Conservation (phyloP, 2,329 filamentous ascomycete genomes). For the Paraphaeosphaeria sporulosa region DNA sequence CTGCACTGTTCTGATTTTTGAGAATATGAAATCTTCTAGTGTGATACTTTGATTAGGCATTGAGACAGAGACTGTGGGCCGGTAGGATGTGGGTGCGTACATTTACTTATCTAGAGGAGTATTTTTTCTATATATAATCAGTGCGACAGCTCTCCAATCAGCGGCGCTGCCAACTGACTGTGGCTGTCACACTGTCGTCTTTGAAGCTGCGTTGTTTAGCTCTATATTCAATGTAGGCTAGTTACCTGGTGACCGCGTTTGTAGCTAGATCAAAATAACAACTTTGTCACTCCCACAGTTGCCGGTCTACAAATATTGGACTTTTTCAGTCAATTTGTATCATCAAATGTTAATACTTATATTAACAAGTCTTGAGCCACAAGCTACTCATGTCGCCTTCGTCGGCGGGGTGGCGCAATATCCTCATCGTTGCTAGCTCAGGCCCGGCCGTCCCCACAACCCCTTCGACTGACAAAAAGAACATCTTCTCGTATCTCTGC, state of each 20-base stretch:
- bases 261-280: neutral
- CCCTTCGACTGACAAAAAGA: neutral
- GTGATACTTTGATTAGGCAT: neutral
- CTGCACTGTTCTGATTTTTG: neutral
- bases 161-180: neutral
- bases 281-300: no score
- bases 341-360: no score
- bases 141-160: neutral
- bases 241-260: neutral
- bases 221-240: no score
- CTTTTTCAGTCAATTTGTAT: no score
- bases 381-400: conserved; percentile 2
- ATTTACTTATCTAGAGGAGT: neutral
- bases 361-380: neutral
- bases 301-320: no score
- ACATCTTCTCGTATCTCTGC: neutral
- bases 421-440: conserved; percentile 1
- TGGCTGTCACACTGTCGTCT: no score
- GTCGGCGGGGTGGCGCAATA: neutral
- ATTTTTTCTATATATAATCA: neutral
- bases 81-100: neutral
- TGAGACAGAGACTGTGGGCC: neutral
- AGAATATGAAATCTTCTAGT: neutral
- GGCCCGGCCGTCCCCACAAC: neutral
- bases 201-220: no score